Evolutionary conservation across 768 basidiomycete genomes (phyloP), one percentile per base, ranked within the genome.

Genomic region (Phanerochaete sordida): DNA sequence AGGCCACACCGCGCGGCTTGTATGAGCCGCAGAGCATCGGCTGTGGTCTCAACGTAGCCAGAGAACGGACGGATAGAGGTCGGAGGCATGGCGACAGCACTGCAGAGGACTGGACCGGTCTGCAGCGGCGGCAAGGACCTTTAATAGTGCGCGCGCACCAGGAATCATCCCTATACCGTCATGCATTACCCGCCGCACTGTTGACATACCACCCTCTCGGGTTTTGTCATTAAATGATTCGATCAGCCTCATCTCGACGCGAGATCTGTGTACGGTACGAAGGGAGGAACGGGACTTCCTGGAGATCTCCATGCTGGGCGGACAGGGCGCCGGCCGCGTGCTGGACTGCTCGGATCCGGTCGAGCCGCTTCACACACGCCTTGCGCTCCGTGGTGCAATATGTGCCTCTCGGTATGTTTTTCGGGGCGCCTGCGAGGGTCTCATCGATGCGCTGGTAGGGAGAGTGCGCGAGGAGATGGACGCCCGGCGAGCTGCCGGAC

Each of bases 21-120:
- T 66, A 93, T 90, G 65, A 94, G 81, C 27, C 92, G 82, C 35
- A 94, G 81, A 19, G 91, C 90, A 69, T 94, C 86, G 67, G 84
- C 82, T 16, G 90, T 92, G 46, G 88, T 87, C 68, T 92, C 89
- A 54, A 93, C 87, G 74, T 85, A 91, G 44, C 92, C 91, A 60
- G 80, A 79, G 78, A 91, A 91, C 49, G 88, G 86, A 57, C 83
- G 80, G 70, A 74, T 63, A 23, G 69, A 39, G 46, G 54, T 23
- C 6, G 61, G 61, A 54, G 61, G 52, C 61, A 62, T 62, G 51
- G 57, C 28, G n/a, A n/a, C n/a, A n/a, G n/a, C n/a, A n/a, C n/a
- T 3, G 56, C 48, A 33, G 33, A n/a, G 37, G 39, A 33, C 35
- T 54, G 53, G 53, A 11, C 37, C 19, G 23, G 37, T 9, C 37